Evolutionary conservation across 2,329 filamentous ascomycete genomes (phyloP), one percentile per base, ranked within the genome.

Genomic region (Mycogone perniciosa): DNA sequence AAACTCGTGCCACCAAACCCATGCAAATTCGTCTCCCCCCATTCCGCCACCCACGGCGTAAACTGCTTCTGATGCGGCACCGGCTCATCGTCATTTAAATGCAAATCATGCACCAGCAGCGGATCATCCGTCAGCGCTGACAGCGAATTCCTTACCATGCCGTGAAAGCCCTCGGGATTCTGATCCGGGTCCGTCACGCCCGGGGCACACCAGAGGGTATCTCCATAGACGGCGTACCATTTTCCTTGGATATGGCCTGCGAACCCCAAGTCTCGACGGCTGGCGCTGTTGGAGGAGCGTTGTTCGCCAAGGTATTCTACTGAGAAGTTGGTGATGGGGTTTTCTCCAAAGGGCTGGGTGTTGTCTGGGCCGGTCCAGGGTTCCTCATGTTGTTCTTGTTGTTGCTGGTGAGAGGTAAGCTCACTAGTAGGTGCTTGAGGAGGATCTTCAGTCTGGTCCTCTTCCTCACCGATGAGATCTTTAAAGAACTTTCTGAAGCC

Each of bases 1-100:
- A 72, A 50, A n/a, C 67, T 68, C 1, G 68, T 71, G 2, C 70
- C 70, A 1, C 70, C 70, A 39, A 72, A 71, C 0, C 68, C 68
- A 27, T 62, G 63, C 2, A 53, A 55, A 26, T 61, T 64, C 2
- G 58, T 65, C 55, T 73, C 69, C 1, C 64, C 66, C 69, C 67
- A 70, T 0, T 55, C 57, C n/a, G 60, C 56, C 31, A 67, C 64
- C 26, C 62, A 71, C 0, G 67, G 68, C 6, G 70, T 58, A 3
- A 72, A 64, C 53, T 70, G 68, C 34, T 59, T 57, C 50, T 69
- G 68, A 31, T 70, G 60, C 6, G 56, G 39, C 44, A 54, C 52
- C 20, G 52, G 52, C 11, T 31, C 30, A 4, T 70, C 66, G 0
- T 57, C 44, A 11, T 69, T 68, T 0, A 71, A 50, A 51, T 70